Conservation (phyloP, 257 asterid species). For the Salvia hispanica region DNA sequence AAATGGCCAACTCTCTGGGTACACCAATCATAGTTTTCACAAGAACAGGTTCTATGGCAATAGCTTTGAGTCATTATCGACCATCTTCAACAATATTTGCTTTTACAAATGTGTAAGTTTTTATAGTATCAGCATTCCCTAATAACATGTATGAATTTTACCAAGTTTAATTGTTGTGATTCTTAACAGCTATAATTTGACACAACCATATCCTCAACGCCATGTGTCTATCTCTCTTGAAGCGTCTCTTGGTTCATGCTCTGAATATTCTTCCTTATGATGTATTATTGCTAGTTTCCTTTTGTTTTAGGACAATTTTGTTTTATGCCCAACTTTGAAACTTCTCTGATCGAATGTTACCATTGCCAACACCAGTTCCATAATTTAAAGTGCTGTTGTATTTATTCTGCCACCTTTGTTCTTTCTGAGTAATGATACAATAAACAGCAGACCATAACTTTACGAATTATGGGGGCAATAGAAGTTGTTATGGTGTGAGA, state of each 20-base stretch:
- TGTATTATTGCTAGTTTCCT: no score
- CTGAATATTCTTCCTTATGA: not conserved
- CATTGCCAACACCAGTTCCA: not conserved
- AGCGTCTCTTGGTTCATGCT: not conserved
- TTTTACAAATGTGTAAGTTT: conserved; percentile 80
- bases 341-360: conserved; percentile 1
- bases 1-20: conserved; percentile 83
- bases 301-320: not conserved
- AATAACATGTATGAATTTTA: no score
- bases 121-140: conserved; percentile 1
- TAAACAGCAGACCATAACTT: not conserved
- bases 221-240: not conserved
- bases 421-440: conserved; percentile 1
- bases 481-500: conserved; percentile 12
- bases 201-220: not conserved
- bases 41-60: conserved; percentile 96
- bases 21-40: conserved; percentile 96
- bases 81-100: conserved; percentile 81
- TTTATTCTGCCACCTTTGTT: not conserved
- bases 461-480: not conserved
- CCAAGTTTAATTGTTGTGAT: not conserved
- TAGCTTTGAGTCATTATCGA: conserved; percentile 69
- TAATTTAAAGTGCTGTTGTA: not conserved
- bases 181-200: conserved; percentile 4
- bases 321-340: not conserved